A percentile compares a stretch with the other conserved stretches of the same genome.
These are phyloP conservation scores for Talaromyces albobiverticillius DNA, from an alignment of 2,329 filamentous ascomycete species.

Conservation along the genomic window DNA sequence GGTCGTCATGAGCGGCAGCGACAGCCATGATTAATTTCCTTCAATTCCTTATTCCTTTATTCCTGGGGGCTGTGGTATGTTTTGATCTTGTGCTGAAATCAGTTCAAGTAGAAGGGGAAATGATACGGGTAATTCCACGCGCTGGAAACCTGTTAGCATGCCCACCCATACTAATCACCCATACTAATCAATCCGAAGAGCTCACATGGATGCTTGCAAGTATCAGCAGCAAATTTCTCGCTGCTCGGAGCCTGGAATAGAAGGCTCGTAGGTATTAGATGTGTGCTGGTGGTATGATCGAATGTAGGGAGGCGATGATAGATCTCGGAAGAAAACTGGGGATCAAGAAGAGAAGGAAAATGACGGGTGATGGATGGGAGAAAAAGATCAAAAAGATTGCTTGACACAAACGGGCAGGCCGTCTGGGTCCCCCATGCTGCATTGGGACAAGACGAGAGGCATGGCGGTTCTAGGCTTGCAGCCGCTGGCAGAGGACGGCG, in stretches of 20 bases:
- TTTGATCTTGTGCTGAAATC: constrained; percentile 26
- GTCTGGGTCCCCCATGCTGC: background rate
- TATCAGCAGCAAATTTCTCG: background rate
- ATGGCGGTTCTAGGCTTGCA: background rate
- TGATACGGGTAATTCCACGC: background rate
- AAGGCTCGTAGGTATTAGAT: background rate
- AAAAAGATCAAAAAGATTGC: background rate
- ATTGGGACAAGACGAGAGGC: background rate
- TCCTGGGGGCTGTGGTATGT: too few relatives aligned
- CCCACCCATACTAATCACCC: background rate
- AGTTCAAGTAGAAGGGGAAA: constrained; percentile 21
- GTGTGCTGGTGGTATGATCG: background rate
- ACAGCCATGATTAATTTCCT: constrained; percentile 30
- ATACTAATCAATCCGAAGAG: background rate
- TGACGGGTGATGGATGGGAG: background rate
- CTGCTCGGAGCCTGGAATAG: background rate
- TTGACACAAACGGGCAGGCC: too few relatives aligned
- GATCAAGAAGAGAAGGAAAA: background rate
- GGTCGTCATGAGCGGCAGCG: constrained; percentile 36
- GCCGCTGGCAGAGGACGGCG: background rate
- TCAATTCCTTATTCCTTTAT: too few relatives aligned
- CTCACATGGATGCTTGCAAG: background rate
- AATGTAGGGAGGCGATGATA: background rate
- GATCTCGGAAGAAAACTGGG: background rate
- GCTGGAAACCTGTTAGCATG: background rate